phyloP scores from a whole-genome alignment of 2,329 filamentous ascomycete genomes.

The Boeremia lycopersici region DNA sequence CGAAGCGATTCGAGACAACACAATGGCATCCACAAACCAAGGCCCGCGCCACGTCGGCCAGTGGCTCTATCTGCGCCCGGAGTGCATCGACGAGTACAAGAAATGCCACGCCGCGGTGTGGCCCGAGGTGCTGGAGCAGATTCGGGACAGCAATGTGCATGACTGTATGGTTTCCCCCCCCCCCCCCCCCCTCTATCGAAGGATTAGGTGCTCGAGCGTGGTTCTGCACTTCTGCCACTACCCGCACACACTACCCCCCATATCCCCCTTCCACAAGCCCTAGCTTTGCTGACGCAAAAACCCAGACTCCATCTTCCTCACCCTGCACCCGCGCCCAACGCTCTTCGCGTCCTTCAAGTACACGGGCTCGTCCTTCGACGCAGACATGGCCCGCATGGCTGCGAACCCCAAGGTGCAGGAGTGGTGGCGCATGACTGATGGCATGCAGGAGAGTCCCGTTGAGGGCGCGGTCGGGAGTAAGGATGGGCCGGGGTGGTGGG shows the following conservation, averaged over 20 bases:
- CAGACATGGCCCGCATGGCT: conserved; percentile 77
- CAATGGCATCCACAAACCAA: conserved; percentile 27
- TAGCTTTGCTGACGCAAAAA: not conserved
- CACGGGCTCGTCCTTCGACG: conserved; percentile 72
- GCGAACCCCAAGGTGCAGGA: conserved; percentile 74
- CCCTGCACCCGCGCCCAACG: conserved; percentile 62
- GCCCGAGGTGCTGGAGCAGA: conserved; percentile 78
- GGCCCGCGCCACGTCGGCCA: conserved; percentile 65
- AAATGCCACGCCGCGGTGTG: conserved; percentile 74
- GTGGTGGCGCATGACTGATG: conserved; percentile 84
- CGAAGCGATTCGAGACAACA: too few species aligned
- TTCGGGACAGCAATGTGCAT: conserved; percentile 74
- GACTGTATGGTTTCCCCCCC: too few species aligned
- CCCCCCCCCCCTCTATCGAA: too few species aligned
- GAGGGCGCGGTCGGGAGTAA: conserved; percentile 51
- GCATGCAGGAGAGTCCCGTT: conserved; percentile 68
- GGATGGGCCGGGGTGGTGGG: conserved; percentile 65
- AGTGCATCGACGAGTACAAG: conserved; percentile 72
- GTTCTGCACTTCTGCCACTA: too few species aligned
- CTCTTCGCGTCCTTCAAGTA: conserved; percentile 82
- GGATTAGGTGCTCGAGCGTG: too few species aligned
- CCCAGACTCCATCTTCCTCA: conserved; percentile 63
- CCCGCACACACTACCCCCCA: too few species aligned
- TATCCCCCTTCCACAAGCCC: too few species aligned
- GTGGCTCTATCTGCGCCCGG: conserved; percentile 73